Evolutionary conservation across 306 rosid species (phyloP).

Genomic region (Erythrophleum fordii): DNA sequence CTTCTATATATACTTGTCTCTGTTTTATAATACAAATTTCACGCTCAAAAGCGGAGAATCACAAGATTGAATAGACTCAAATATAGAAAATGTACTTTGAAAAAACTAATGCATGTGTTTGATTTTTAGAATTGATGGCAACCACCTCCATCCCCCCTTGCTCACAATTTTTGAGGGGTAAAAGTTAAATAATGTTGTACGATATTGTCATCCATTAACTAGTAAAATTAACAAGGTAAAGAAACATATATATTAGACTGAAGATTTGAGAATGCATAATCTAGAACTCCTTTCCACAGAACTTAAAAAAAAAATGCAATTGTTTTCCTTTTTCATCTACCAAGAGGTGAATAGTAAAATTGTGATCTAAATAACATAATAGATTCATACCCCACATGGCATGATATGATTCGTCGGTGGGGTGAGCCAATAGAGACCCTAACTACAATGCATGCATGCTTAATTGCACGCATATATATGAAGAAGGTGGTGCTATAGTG

Average conservation of each 20-base stretch:
- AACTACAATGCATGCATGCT: no score
- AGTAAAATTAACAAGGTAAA: neutral
- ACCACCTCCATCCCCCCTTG: constrained; percentile 10
- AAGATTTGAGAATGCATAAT: neutral
- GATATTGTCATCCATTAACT: neutral
- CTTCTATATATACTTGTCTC: neutral
- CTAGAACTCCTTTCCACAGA: no score
- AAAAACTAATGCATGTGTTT: neutral
- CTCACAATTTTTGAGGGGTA: neutral
- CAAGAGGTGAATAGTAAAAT: neutral
- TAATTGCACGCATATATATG: no score
- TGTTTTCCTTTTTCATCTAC: neutral
- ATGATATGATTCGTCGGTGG: no score
- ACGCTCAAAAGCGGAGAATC: neutral
- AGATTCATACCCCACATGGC: no score
- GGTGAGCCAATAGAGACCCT: no score
- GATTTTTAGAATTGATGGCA: neutral
- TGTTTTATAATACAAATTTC: neutral
- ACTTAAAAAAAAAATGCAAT: no score
- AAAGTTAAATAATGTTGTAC: neutral
- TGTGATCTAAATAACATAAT: no score
- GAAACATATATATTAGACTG: no score
- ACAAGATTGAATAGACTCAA: neutral
- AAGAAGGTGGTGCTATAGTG: no score
- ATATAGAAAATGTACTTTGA: neutral